Base-by-base conservation (phyloP, 148 eudicot genomes). In the Rhododendron kiyosumense region DNA sequence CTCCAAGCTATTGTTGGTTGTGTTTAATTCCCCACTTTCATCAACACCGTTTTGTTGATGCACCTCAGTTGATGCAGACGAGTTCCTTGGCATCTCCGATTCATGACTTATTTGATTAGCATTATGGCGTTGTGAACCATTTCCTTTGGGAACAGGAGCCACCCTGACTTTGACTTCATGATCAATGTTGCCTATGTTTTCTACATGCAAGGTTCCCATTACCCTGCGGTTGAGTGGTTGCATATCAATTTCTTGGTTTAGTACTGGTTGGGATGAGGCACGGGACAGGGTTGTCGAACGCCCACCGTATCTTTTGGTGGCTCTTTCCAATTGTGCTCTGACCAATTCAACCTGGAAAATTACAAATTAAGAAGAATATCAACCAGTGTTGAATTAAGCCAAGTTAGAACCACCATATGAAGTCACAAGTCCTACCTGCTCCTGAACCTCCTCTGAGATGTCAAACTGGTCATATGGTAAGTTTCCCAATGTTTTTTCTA, bases 401-500 rank as follows among this genome's bases (percentile, higher is more conserved):
- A 75, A 86, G 15, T 36, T 12, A 52, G 22, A 36, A 51, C 74
- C 28, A 84, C 24, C 3, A 67, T 46, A 52, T 63, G 26, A 88
- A 78, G 84, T 41, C 17, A 32, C 20, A 85, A 75, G 24, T 59
- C 38, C 20, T 90, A 96, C 99, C 98, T 96, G 99, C 90, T 95
- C 99, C 83, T 93, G 97, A 61, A 96, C 98, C 89, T 96, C 99
- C 88, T 95, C 98, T 28, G 99, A 94, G 81, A 96, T 92, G 85
- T 93, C 94, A 87, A 93, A 90, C 51, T 93, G 90, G 77, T 92
- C 93, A 74, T 92, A 92, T 3, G 98, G 94, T 71, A 95, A 90
- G 89, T 87, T 93, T 20, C 85, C 93, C 85, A 96, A 84, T 12
- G 97, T 93, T 86, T 93, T 94, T 91, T 95, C 99, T 79, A 96